A percentile compares a stretch with the other conserved stretches of the same genome.
Conservation (phyloP, 345 rosid species). For the Syzygium grande region DNA sequence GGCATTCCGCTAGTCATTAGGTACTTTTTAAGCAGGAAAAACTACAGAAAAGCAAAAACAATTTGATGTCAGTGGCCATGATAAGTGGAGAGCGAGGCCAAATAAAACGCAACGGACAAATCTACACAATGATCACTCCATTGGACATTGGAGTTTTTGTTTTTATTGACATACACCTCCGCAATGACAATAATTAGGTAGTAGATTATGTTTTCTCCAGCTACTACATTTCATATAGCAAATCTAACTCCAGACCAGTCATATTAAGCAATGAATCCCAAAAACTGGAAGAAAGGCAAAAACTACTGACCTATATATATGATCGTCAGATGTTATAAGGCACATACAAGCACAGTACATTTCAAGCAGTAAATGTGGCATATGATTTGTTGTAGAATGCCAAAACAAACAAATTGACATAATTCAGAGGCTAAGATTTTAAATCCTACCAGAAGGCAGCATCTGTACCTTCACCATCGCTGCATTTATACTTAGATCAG, state of each 20-base stretch:
- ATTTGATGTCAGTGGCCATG: not conserved
- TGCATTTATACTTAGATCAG: constrained; percentile 78
- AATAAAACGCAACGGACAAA: not conserved
- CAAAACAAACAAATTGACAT: not conserved
- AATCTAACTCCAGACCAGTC: not conserved
- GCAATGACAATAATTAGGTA: not conserved
- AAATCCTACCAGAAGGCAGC: not conserved
- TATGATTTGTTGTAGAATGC: not conserved
- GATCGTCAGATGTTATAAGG: not conserved
- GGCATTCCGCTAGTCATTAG: not conserved
- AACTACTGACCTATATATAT: not conserved
- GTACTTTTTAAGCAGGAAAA: not conserved
- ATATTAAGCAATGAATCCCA: not conserved
- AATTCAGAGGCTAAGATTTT: not conserved
- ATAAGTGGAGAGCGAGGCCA: not conserved
- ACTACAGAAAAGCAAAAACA: not conserved
- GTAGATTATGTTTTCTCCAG: not conserved
- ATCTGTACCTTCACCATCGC: constrained; percentile 80
- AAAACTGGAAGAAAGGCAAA: not conserved
- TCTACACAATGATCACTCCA: not conserved
- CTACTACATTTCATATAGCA: not conserved
- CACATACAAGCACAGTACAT: not conserved
- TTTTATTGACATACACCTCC: not conserved
- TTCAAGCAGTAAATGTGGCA: not conserved
- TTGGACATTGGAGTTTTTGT: not conserved